phyloP scores from a whole-genome alignment of 129 eudicot species.

The Pseudognaphalium luteoalbum region DNA sequence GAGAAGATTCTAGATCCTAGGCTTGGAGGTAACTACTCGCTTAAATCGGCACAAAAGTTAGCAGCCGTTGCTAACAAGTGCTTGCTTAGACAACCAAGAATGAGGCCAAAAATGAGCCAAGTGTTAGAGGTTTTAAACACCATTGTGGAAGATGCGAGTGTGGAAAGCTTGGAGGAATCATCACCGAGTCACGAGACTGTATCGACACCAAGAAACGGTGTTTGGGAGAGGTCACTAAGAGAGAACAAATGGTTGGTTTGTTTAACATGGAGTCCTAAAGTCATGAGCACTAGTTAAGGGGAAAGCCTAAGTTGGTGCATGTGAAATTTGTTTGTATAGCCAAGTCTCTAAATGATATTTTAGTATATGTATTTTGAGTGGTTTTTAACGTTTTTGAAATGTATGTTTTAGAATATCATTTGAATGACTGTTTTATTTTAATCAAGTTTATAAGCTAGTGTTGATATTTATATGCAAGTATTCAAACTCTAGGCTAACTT shows the following conservation, averaged over 20 bases:
- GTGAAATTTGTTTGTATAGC: slow-evolving; percentile 9
- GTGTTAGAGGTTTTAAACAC: slow-evolving; percentile 56
- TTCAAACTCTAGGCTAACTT: not conserved
- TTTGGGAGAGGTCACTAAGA: slow-evolving; percentile 34
- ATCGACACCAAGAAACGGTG: slow-evolving; percentile 31
- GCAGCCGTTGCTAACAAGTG: slow-evolving; percentile 85
- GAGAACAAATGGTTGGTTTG: slow-evolving; percentile 52
- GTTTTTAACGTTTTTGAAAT: not conserved
- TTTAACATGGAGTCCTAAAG: slow-evolving; percentile 48
- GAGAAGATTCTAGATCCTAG: slow-evolving; percentile 70
- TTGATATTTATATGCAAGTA: too few relatives aligned
- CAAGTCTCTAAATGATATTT: slow-evolving; percentile 2
- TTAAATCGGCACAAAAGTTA: slow-evolving; percentile 72
- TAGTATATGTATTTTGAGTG: not conserved
- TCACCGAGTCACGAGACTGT: slow-evolving; percentile 26
- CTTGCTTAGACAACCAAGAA: slow-evolving; percentile 55
- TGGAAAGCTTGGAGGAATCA: slow-evolving; percentile 30
- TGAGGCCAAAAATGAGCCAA: slow-evolving; percentile 72
- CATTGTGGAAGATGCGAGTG: slow-evolving; percentile 42
- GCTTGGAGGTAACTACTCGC: slow-evolving; percentile 56
- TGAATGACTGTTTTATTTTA: not conserved
- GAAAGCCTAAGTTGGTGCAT: slow-evolving; percentile 13
- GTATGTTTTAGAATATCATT: slow-evolving; percentile 15
- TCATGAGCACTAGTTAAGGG: slow-evolving; percentile 40
- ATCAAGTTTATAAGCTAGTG: slow-evolving; percentile 1